phyloP scores from a whole-genome alignment of 306 rosid genomes.

The Vigna mungo region DNA sequence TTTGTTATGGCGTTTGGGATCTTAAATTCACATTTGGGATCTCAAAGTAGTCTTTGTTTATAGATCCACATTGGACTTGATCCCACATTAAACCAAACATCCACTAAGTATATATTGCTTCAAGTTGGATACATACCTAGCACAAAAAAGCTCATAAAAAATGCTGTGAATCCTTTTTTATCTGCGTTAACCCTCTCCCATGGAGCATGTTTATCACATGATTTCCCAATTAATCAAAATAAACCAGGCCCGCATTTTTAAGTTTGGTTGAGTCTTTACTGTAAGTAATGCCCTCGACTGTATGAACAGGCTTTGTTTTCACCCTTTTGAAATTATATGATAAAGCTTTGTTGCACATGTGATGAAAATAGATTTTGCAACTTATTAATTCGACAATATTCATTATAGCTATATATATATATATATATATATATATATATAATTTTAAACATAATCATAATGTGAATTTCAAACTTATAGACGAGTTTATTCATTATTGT shows the following conservation, averaged over 20 bases:
- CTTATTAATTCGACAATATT: constrained; percentile 10
- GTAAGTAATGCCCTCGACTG: background rate
- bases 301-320: constrained; percentile 13
- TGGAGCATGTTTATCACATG: constrained; percentile 16
- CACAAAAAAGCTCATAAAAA: too few relatives aligned
- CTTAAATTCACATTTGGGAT: too few relatives aligned
- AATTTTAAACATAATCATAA: constrained; percentile 11
- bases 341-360: background rate
- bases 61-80: too few relatives aligned
- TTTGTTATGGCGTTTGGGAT: too few relatives aligned
- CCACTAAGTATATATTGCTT: too few relatives aligned
- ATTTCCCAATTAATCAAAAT: constrained; percentile 6
- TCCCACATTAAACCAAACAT: too few relatives aligned
- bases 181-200: background rate
- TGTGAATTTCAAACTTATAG: constrained; percentile 32
- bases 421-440: background rate
- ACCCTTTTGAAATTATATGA: background rate
- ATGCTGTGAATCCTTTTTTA: background rate
- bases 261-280: constrained; percentile 24
- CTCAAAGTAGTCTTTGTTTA: too few relatives aligned
- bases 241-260: background rate
- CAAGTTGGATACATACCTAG: too few relatives aligned
- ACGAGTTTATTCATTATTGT: constrained; percentile 31
- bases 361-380: background rate
- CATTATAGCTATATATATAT: too few relatives aligned